Base-by-base conservation (phyloP, 805 yeast species). In the Priceomyces melissophilus region DNA sequence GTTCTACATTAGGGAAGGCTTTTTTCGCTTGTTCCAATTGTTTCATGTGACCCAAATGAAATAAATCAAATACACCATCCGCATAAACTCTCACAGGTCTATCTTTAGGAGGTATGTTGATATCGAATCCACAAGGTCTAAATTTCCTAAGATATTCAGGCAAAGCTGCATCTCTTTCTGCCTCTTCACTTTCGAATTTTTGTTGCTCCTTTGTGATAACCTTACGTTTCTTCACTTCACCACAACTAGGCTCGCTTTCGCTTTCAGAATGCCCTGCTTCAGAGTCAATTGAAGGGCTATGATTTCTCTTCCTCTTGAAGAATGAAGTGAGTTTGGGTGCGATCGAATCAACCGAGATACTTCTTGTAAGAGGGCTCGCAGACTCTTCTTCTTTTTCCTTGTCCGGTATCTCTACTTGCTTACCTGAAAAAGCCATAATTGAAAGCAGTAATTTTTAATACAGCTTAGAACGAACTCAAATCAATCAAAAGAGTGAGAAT, bases 11-110 rank as follows among this genome's bases (percentile, higher is more conserved):
- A 10, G 87, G 84, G 47, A 93, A 81, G 11, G 96, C 79, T 61
- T 91, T 90, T 55, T 93, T 91, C 53, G 98, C 91, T 66, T 93
- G 99, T 59, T 93, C 98, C 53, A 93, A 73, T 63, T 93, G 99
- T 57, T 89, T 81, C 99, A 93, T 93, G 60, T 93, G 99, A 16
- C 99, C 99, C 56, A 93, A 62, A 64, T 93, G 99, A 68, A 93
- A 93, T 47, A 93, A 69, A 65, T 93, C 99, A 69, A 93, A 93
- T 13, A 93, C 96, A 39, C 99, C 99, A 65, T 93, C 99, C 4
- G 99, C 99, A 60, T 93, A 93, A n/a, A 93, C 79, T 45, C 99
- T 76, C 23, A 93, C 80, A 1, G 96, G 90, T 44, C 96, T 75
- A 55, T 84, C 93, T 3, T 60, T 69, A 2, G 96, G 95, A 2